Evolutionary conservation across 495 filamentous ascomycete genomes (phyloP).

Genomic region (Penicillium macrosclerotiorum): DNA sequence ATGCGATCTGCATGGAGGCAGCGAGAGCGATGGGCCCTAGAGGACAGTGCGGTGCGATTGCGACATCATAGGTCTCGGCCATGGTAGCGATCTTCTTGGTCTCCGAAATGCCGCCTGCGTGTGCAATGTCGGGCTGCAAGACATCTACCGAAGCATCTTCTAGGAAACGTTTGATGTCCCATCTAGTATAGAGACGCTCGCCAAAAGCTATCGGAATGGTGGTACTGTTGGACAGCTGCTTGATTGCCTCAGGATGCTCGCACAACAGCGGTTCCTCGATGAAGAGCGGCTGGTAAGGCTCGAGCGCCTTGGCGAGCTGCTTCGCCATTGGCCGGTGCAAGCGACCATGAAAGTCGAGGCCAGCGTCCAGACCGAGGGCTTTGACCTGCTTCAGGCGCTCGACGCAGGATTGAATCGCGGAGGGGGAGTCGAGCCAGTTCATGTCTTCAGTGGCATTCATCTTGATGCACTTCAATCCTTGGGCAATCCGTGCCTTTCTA

Average conservation of each 20-base stretch:
- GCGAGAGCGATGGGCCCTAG: constrained; percentile 75
- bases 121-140: constrained; percentile 73
- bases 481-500: constrained; percentile 59
- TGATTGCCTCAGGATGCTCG: constrained; percentile 70
- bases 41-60: constrained; percentile 76
- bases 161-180: constrained; percentile 74
- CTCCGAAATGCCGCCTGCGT: constrained; percentile 78
- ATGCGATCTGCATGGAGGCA: constrained; percentile 69
- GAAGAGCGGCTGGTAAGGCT: constrained; percentile 71
- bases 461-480: constrained; percentile 74
- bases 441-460: constrained; percentile 85
- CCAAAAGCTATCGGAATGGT: constrained; percentile 73
- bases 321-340: constrained; percentile 82
- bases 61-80: constrained; percentile 78
- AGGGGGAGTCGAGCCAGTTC: constrained; percentile 77
- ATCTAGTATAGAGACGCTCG: constrained; percentile 70
- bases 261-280: constrained; percentile 76
- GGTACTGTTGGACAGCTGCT: constrained; percentile 59
- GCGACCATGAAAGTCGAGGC: constrained; percentile 77
- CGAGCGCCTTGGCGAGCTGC: constrained; percentile 69
- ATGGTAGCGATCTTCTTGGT: constrained; percentile 67
- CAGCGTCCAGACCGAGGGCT: constrained; percentile 68
- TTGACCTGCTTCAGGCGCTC: constrained; percentile 71
- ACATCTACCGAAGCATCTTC: constrained; percentile 70
- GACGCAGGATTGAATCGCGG: constrained; percentile 59